Evolutionary conservation across 2,329 filamentous ascomycete genomes (phyloP).

Genomic region (Hypoxylon sp.): DNA sequence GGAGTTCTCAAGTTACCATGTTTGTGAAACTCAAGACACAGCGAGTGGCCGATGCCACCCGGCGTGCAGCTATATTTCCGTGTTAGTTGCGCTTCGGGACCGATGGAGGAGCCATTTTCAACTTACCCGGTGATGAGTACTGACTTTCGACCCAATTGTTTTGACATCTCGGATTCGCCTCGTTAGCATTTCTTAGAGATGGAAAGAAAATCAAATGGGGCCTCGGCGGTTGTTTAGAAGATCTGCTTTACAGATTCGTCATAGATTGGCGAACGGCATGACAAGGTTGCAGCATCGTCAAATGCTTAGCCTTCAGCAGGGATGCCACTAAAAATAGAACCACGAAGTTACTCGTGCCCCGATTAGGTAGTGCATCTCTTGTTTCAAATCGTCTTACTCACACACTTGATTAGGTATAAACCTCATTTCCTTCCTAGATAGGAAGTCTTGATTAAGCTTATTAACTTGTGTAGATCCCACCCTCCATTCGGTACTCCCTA

Average conservation of each 20-base stretch:
- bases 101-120: not conserved
- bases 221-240: conserved; percentile 13
- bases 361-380: conserved; percentile 11
- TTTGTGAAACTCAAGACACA: conserved; percentile 65
- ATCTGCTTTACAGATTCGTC: conserved; percentile 11
- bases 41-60: conserved; percentile 68
- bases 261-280: conserved; percentile 18
- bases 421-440: conserved; percentile 6
- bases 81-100: conserved; percentile 4
- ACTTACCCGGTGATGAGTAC: conserved; percentile 22
- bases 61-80: conserved; percentile 63
- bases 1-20: conserved; percentile 43
- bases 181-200: not conserved
- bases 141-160: conserved; percentile 9
- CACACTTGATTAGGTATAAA: conserved; percentile 12
- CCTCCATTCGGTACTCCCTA: conserved; percentile 15
- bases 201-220: conserved; percentile 5
- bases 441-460: conserved; percentile 22
- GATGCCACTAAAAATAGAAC: conserved; percentile 1
- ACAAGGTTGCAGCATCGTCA: conserved; percentile 9
- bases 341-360: not conserved
- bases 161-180: conserved; percentile 10
- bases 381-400: conserved; percentile 18
- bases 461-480: conserved; percentile 8
- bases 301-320: conserved; percentile 2